A percentile compares a stretch with the other conserved stretches of the same genome.
These are phyloP conservation scores for Pichia insulana DNA, from an alignment of 805 yeast species.

Conservation along the genomic window DNA sequence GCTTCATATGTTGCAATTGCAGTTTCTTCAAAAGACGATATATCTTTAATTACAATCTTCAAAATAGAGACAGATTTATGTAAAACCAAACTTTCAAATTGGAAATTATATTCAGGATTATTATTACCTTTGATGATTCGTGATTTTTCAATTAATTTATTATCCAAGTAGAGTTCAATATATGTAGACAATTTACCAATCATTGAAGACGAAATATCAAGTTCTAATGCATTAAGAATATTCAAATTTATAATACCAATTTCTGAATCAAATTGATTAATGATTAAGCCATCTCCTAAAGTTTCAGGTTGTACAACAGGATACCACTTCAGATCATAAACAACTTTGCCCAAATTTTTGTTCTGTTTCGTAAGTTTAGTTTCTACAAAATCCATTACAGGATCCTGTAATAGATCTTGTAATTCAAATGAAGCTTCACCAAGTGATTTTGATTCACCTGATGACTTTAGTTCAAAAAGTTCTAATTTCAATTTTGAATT, in stretches of 20 bases:
- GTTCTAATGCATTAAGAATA: constrained; percentile 49
- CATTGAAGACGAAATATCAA: constrained; percentile 45
- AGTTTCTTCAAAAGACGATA: constrained; percentile 40
- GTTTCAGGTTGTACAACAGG: constrained; percentile 33
- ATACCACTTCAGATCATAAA: constrained; percentile 47
- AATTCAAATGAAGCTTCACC: constrained; percentile 48
- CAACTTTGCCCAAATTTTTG: constrained; percentile 47
- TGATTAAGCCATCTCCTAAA: constrained; percentile 42
- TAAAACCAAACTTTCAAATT: constrained; percentile 52
- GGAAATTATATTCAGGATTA: constrained; percentile 65
- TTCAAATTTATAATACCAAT: constrained; percentile 64
- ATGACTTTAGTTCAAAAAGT: constrained; percentile 43
- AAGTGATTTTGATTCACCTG: constrained; percentile 44
- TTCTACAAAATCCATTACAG: constrained; percentile 33
- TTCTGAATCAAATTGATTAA: constrained; percentile 48
- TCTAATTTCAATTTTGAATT: constrained; percentile 49
- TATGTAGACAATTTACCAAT: constrained; percentile 51
- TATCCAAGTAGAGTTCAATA: constrained; percentile 57
- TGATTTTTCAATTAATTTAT: constrained; percentile 43
- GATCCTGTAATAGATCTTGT: constrained; percentile 51
- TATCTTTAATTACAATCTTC: constrained; percentile 52
- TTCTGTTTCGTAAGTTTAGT: constrained; percentile 41
- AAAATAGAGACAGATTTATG: constrained; percentile 50
- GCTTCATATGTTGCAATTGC: constrained; percentile 47
- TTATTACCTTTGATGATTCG: constrained; percentile 60